Conservation (phyloP, 73 alveolate species). For the Durusdinium trenchii region DNA sequence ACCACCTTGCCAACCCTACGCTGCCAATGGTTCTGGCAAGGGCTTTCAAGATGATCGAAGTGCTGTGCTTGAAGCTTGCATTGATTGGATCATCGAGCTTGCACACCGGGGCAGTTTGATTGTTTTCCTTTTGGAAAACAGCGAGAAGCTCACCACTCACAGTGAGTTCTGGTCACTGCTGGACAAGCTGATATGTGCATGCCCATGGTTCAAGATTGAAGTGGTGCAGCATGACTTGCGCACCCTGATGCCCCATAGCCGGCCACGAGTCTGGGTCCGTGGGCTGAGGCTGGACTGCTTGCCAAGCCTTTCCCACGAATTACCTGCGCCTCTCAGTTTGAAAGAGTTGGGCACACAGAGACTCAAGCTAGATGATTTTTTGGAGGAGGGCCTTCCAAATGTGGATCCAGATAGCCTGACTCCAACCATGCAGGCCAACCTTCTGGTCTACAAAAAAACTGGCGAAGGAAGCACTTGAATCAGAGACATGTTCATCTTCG, state of each 20-base stretch:
- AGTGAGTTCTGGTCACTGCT: neutral
- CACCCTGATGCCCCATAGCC: neutral
- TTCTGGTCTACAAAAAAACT: neutral
- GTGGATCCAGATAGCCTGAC: neutral
- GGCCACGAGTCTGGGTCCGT: conserved; percentile 15
- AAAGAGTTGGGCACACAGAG: neutral
- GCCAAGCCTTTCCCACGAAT: neutral
- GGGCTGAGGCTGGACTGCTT: conserved; percentile 3
- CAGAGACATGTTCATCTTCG: neutral
- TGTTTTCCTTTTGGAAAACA: neutral
- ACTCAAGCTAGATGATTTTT: neutral
- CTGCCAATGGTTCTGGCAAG: neutral
- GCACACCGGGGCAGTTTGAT: neutral
- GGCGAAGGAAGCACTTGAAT: neutral
- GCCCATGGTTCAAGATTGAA: neutral
- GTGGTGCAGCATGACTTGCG: neutral
- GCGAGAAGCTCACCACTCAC: neutral
- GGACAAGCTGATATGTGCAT: neutral
- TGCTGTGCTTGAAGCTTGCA: neutral
- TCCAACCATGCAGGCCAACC: neutral
- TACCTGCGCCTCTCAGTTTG: neutral
- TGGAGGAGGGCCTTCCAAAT: neutral
- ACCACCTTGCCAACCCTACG: conserved; percentile 34
- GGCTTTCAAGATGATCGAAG: neutral
- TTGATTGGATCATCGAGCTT: neutral